Evolutionary conservation across 139 green algal species (phyloP), one percentile per base, ranked within the genome.

Genomic region (Pleodorina starrii): DNA sequence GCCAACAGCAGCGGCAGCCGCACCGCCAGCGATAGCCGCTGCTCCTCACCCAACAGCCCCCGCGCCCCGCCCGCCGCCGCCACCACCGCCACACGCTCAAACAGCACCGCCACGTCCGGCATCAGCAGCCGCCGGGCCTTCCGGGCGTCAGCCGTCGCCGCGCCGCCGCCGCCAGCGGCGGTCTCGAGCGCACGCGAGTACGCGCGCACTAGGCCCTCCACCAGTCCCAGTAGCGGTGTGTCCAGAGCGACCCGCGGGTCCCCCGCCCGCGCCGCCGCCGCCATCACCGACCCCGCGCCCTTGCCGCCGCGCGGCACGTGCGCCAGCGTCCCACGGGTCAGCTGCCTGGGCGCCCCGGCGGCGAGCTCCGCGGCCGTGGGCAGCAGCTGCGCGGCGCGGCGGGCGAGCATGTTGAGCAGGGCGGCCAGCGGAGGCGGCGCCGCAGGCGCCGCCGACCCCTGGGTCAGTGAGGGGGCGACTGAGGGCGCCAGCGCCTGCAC

Each of bases 31-130:
- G 82, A 80, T 21, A 14, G 19, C 32, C 35, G 32, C 66, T 80
- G 82, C 82, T 0, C 19, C 82, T 79, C 82, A 17, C 1, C n/a
- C 82, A 88, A 44, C 82, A 88, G 82, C 66, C 82, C 82, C 44
- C 66, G 63, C 19, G 0, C 44, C 44, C 10, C n/a, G n/a, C 29
- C 82, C 60, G n/a, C 82, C 42, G 32, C 82, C 82, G 60, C 82
- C 44, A 88, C 40, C 35, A 35, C 66, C n/a, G 17, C 82, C 44
- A 69, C 44, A n/a, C 35, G 32, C 63, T 19, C 82, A 19, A 77
- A 63, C 60, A 87, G 44, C 60, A 5, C 43, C 80, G 5, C 29
- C 40, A 87, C 79, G 42, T 38, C 80, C 29, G 42, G 29, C 27
- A 82, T 1, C 32, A 11, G 42, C 50, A 5, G 11, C 19, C 35